Evolutionary conservation across 2,329 filamentous ascomycete genomes (phyloP), one percentile per base, ranked within the genome.

Genomic region (Stagonosporopsis cucurbitacearum): DNA sequence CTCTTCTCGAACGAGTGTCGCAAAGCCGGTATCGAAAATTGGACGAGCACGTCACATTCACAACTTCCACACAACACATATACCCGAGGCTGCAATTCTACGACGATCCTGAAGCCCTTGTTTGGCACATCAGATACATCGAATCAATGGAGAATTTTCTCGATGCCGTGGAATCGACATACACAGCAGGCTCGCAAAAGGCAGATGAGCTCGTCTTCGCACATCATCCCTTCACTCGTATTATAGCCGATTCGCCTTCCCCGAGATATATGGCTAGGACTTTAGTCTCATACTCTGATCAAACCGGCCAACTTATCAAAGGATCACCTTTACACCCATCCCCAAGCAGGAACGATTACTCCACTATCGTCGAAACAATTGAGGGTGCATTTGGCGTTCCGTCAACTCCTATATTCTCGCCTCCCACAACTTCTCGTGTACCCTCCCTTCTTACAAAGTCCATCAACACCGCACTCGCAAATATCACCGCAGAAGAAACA

Each of bases 211-310:
- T 22, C 17, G 50, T 59, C 4, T 59, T 54, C 39, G 55, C 58
- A 23, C 47, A 59, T 13, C 66, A 65, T 41, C 58, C 65, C 39
- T 46, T 51, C 15, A 35, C n/a, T 7, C 20, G 23, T 37, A 13
- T 51, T 3, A 32, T 41, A 3, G 13, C 30, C 6, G 32, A 48
- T 19, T 28, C 40, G 9, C 11, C 39, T 7, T 20, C 50, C 17
- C 58, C 63, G 40, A 43, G 48, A 23, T 66, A 60, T 45, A 57
- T 69, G 1, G 65, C 57, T 17, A 51, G 63, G 13, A 67, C 65
- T 1, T 50, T 62, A 1, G 58, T 63, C 7, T 59, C 65, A 2
- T 72, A 69, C 50, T 70, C 61, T 36, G 61, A 66, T 37, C 53
- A 67, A 32, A 30, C 43, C 12, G 68, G 69, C 6, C 41, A 40